Percentiles rank a stretch among this genome's conserved stretches.
phyloP scores from a whole-genome alignment of 768 basidiomycete species.

The Amanita inopinata region DNA sequence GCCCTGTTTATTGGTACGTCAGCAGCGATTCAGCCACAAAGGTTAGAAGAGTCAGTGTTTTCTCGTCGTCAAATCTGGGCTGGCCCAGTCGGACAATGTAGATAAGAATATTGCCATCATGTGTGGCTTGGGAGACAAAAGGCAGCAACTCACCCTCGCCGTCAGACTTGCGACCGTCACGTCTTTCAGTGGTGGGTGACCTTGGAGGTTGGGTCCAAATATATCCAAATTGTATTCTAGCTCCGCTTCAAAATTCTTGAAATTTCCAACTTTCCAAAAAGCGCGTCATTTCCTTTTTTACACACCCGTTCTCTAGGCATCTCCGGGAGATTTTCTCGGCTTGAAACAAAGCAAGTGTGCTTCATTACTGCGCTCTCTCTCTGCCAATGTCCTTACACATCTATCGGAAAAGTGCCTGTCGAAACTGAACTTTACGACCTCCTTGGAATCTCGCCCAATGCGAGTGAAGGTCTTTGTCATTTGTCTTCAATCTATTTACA shows the following conservation, averaged over 20 bases:
- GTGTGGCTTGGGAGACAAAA: slow-evolving; percentile 8
- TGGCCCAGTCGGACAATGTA: slow-evolving; percentile 80
- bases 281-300: slow-evolving; percentile 8
- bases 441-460: slow-evolving; percentile 60
- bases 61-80: slow-evolving; percentile 40
- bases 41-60: slow-evolving; percentile 9
- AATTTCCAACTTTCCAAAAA: slow-evolving; percentile 9
- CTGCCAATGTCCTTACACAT: background rate
- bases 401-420: slow-evolving; percentile 44
- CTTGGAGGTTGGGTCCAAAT: background rate
- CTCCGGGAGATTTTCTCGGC: background rate
- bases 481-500: slow-evolving; percentile 2
- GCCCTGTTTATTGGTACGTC: too few species aligned
- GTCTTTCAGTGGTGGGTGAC: background rate
- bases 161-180: too few species aligned
- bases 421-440: slow-evolving; percentile 84
- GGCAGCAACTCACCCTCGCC: slow-evolving; percentile 14
- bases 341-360: slow-evolving; percentile 6
- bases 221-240: slow-evolving; percentile 11
- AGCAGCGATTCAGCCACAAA: slow-evolving; percentile 17
- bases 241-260: slow-evolving; percentile 27
- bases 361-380: slow-evolving; percentile 2
- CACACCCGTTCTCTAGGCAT: slow-evolving; percentile 7
- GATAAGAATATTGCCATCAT: slow-evolving; percentile 70
- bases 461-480: slow-evolving; percentile 50